Conservation (phyloP, 176 grass and related monocot species). For the Puccinellia tenuiflora region DNA sequence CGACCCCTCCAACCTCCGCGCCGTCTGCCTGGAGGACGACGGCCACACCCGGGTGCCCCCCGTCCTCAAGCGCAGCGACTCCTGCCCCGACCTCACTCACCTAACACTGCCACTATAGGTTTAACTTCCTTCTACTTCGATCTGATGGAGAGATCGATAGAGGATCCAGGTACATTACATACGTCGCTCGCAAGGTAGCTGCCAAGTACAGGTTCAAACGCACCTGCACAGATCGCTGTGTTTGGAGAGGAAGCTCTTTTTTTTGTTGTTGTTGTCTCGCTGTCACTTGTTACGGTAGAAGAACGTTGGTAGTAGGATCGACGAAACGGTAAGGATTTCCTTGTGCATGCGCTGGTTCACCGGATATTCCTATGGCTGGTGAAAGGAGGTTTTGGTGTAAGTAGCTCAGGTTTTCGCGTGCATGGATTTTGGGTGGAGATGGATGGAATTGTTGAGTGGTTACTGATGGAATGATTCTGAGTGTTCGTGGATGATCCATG, state of each 20-base stretch:
- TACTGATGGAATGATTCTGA: background rate
- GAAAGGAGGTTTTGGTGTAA: background rate
- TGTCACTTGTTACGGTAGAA: background rate
- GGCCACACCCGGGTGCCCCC: constrained; percentile 30
- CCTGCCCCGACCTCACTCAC: background rate
- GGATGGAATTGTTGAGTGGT: background rate
- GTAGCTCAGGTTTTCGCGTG: background rate
- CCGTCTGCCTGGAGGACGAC: constrained; percentile 35
- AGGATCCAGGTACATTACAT: background rate
- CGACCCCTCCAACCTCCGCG: constrained; percentile 35
- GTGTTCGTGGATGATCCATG: background rate
- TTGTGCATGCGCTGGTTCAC: background rate
- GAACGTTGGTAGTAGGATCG: background rate
- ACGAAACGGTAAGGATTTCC: background rate
- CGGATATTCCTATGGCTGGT: background rate
- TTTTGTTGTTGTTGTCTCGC: background rate
- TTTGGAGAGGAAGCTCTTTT: background rate
- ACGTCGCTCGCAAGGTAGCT: background rate
- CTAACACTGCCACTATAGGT: background rate
- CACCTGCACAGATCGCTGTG: background rate
- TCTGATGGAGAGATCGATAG: background rate
- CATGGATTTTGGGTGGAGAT: background rate
- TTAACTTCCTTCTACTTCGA: constrained; percentile 1
- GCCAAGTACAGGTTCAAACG: background rate
- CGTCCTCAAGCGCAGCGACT: constrained; percentile 40